Conservation (phyloP, 345 rosid genomes). For the Atalantia buxifolia region DNA sequence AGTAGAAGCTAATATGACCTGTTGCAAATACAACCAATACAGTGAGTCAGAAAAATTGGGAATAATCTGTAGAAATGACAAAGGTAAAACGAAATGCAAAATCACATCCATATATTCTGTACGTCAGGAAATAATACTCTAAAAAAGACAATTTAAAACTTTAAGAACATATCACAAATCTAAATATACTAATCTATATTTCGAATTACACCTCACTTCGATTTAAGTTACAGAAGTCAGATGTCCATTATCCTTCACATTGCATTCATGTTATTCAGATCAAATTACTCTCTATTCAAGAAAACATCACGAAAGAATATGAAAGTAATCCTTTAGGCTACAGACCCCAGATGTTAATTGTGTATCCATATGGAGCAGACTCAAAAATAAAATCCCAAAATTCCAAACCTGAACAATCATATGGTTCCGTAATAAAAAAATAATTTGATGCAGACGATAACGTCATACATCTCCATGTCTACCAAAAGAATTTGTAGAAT, state of each 20-base stretch:
- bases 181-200: no score
- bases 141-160: background rate
- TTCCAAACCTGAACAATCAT: background rate
- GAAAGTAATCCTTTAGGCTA: background rate
- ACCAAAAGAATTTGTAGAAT: background rate
- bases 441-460: background rate
- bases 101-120: background rate
- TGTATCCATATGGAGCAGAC: background rate
- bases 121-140: background rate
- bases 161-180: background rate
- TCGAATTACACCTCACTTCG: background rate
- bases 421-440: background rate
- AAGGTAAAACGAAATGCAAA: background rate
- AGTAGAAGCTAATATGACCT: constrained; percentile 97
- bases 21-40: constrained; percentile 11
- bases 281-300: background rate
- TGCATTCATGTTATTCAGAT: no score
- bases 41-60: constrained; percentile 2
- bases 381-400: background rate
- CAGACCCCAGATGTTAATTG: background rate
- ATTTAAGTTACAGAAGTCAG: background rate
- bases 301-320: background rate
- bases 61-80: background rate
- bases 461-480: background rate
- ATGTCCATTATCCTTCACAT: background rate